Evolutionary conservation across 495 filamentous ascomycete species (phyloP).

Genomic region (Letharia lupina): DNA sequence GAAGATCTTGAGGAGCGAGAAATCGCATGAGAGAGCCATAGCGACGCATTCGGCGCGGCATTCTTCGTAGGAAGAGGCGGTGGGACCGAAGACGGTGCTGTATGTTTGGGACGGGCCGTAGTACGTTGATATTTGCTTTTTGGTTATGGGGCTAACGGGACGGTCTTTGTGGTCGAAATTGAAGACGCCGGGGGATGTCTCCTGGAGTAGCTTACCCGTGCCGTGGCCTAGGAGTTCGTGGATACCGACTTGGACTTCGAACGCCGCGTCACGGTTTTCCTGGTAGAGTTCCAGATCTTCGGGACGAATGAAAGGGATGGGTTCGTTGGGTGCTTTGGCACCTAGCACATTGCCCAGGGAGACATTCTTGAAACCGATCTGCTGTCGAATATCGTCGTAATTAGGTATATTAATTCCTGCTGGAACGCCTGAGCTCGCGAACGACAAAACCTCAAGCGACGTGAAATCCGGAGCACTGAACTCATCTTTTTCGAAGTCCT

Average conservation of each 20-base stretch:
- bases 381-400: conserved; percentile 90
- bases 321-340: conserved; percentile 83
- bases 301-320: conserved; percentile 75
- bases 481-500: conserved; percentile 88
- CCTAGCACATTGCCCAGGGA: conserved; percentile 82
- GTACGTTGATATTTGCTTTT: conserved; percentile 70
- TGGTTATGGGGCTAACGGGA: conserved; percentile 68
- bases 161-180: conserved; percentile 81
- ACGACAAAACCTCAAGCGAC: conserved; percentile 65
- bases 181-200: conserved; percentile 68
- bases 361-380: conserved; percentile 97
- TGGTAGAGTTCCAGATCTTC: conserved; percentile 69
- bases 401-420: conserved; percentile 66
- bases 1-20: conserved; percentile 80
- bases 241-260: conserved; percentile 91
- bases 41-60: conserved; percentile 81
- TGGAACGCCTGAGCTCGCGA: conserved; percentile 74
- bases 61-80: conserved; percentile 82
- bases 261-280: conserved; percentile 71
- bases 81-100: conserved; percentile 80
- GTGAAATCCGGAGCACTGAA: conserved; percentile 95
- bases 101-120: conserved; percentile 94
- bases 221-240: conserved; percentile 96
- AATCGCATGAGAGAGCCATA: conserved; percentile 87
- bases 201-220: conserved; percentile 89